Conservation (phyloP, 305 asterid genomes). For the Euphrasia arctica region DNA sequence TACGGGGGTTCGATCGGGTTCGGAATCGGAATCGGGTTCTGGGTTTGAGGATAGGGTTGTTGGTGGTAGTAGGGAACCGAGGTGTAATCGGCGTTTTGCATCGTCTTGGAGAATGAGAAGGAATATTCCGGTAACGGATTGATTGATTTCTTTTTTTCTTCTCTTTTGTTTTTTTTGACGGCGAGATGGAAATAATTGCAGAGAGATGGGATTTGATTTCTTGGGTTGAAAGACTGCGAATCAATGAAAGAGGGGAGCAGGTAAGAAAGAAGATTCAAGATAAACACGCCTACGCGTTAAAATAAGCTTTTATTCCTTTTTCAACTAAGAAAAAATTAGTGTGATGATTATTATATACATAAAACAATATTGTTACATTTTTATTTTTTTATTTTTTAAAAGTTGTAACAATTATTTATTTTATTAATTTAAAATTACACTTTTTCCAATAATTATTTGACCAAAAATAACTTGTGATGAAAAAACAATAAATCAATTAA, state of each 20-base stretch:
- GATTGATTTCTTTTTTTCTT: slow-evolving; percentile 11
- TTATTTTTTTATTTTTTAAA: too few species aligned
- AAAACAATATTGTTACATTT: too few species aligned
- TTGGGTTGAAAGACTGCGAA: too few species aligned
- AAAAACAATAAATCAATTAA: too few species aligned
- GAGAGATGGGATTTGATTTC: slow-evolving; percentile 20
- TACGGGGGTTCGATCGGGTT: slow-evolving; percentile 32
- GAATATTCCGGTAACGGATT: slow-evolving; percentile 27
- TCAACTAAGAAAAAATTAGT: too few species aligned
- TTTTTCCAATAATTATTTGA: too few species aligned
- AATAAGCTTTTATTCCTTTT: background rate
- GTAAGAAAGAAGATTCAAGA: slow-evolving; percentile 1
- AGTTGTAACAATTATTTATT: too few species aligned
- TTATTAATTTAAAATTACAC: too few species aligned
- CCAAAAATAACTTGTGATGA: too few species aligned
- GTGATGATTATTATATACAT: too few species aligned
- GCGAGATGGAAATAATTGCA: slow-evolving; percentile 22
- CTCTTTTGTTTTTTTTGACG: background rate
- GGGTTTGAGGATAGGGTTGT: slow-evolving; percentile 34
- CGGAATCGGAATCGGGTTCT: slow-evolving; percentile 36
- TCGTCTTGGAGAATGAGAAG: slow-evolving; percentile 22
- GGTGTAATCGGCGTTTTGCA: slow-evolving; percentile 65
- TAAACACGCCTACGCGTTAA: slow-evolving; percentile 2
- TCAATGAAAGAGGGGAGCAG: slow-evolving; percentile 3
- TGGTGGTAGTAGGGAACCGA: slow-evolving; percentile 44